phyloP scores from a whole-genome alignment of 2,329 filamentous ascomycete genomes.

The Aspergillus japonicus region DNA sequence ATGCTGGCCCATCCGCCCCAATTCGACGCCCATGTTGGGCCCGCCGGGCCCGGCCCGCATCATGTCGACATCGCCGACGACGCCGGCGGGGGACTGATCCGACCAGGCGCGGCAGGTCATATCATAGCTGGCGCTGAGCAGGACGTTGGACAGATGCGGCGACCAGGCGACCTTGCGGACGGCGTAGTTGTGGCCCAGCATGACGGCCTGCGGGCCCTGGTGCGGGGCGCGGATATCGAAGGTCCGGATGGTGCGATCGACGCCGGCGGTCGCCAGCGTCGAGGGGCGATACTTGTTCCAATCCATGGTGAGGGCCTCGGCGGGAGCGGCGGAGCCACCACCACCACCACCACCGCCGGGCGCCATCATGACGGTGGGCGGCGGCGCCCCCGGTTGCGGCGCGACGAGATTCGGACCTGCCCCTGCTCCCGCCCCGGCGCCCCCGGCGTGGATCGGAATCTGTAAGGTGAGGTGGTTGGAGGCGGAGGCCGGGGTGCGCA shows the following conservation, averaged over 20 bases:
- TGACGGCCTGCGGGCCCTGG: constrained; percentile 68
- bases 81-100: constrained; percentile 60
- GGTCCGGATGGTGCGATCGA: constrained; percentile 81
- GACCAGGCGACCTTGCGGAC: constrained; percentile 85
- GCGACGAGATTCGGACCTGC: constrained; percentile 11
- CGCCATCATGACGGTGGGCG: background rate
- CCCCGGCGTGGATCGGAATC: constrained; percentile 76
- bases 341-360: no score
- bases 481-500: constrained; percentile 79
- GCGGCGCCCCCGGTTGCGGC: constrained; percentile 33
- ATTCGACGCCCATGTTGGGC: constrained; percentile 60
- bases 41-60: constrained; percentile 39
- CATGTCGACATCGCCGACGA: constrained; percentile 35
- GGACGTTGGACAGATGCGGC: constrained; percentile 83
- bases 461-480: constrained; percentile 82
- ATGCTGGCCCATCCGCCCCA: constrained; percentile 86
- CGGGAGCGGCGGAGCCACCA: constrained; percentile 54
- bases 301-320: constrained; percentile 89
- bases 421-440: constrained; percentile 51
- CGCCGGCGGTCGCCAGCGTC: constrained; percentile 81
- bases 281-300: constrained; percentile 97
- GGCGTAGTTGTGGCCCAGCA: constrained; percentile 88
- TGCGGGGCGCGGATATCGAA: constrained; percentile 82
- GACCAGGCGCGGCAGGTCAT: constrained; percentile 97
- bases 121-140: constrained; percentile 91